These are phyloP conservation scores for Hypoxylon intermedium DNA, from an alignment of 495 filamentous ascomycete genomes.

Conservation along the genomic window DNA sequence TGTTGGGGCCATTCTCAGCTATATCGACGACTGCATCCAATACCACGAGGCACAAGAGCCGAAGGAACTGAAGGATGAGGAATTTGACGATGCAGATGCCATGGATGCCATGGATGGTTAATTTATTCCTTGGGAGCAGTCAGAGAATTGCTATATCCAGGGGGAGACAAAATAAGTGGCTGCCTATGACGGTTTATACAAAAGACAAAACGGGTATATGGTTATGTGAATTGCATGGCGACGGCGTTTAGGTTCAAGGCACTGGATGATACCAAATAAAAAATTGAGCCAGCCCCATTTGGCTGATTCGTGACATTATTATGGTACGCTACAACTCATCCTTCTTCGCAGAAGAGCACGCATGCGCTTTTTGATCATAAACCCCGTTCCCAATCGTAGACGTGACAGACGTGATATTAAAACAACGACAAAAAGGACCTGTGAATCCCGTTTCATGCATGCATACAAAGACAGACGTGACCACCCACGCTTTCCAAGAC, in stretches of 20 bases:
- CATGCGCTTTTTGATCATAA: slow-evolving; percentile 20
- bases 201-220: not conserved
- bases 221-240: slow-evolving; percentile 39
- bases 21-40: slow-evolving; percentile 96
- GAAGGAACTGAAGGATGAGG: slow-evolving; percentile 79
- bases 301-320: slow-evolving; percentile 4
- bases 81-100: slow-evolving; percentile 67
- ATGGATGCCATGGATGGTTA: slow-evolving; percentile 12
- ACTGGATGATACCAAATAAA: slow-evolving; percentile 27
- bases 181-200: not conserved
- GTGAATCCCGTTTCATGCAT: not conserved
- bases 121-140: not conserved
- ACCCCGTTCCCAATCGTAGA: slow-evolving; percentile 12
- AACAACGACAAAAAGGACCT: not conserved
- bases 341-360: slow-evolving; percentile 19
- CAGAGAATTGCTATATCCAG: not conserved
- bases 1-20: slow-evolving; percentile 86
- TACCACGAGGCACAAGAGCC: slow-evolving; percentile 97
- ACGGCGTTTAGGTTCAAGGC: slow-evolving; percentile 33
- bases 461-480: not conserved
- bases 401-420: slow-evolving; percentile 12
- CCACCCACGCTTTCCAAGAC: too few species aligned
- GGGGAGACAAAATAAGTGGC: too few species aligned
- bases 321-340: slow-evolving; percentile 18
- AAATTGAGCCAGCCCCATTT: slow-evolving; percentile 5